Base-by-base conservation (phyloP, 768 basidiomycete genomes). In the Hemileccinum impolitum region DNA sequence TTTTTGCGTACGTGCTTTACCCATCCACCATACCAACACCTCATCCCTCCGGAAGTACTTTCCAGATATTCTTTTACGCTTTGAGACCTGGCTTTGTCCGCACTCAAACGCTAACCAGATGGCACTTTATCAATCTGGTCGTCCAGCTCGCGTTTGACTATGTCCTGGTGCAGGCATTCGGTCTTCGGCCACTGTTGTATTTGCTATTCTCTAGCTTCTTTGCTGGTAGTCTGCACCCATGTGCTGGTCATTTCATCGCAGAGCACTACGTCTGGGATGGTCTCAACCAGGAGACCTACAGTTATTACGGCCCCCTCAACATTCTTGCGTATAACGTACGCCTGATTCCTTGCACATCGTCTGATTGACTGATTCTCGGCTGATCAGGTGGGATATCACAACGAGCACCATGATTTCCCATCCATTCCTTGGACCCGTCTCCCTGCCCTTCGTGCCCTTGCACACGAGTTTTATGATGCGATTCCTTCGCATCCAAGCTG, bases 321-420 rank as follows among this genome's bases (percentile, higher is more conserved):
- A 52, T 85, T 13, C 70, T 98, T 18, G 91, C 93, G 13, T 99
- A 97, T 69, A 99, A 99, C 56, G 95, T 90, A 53, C 52, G 87
- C 73, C 15, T n/a, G 14, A 30, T 37, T 43, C 11, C 12, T 47
- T 36, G 15, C 2, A 0, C 39, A 37, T 28, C 14, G 35, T 48
- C 25, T 34, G 6, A 25, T 45, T 35, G 26, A 7, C 42, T 47
- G 15, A 60, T 21, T 35, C 18, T 13, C 21, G 19, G 9, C 8
- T 38, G 13, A 47, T 17, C 55, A 93, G 90, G 91, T 97, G 57
- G 96, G 96, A 34, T 98, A 97, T 65, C 96, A 99, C 67, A 97
- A 99, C 68, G 96, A 98, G 62, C 96, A 99, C 69, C 96, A 99
- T 70, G 96, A 99, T 70, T 98, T 99, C 70, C 94, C 96, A 8